Base-by-base conservation (phyloP, 495 filamentous ascomycete species). In the Penicillium angulare region DNA sequence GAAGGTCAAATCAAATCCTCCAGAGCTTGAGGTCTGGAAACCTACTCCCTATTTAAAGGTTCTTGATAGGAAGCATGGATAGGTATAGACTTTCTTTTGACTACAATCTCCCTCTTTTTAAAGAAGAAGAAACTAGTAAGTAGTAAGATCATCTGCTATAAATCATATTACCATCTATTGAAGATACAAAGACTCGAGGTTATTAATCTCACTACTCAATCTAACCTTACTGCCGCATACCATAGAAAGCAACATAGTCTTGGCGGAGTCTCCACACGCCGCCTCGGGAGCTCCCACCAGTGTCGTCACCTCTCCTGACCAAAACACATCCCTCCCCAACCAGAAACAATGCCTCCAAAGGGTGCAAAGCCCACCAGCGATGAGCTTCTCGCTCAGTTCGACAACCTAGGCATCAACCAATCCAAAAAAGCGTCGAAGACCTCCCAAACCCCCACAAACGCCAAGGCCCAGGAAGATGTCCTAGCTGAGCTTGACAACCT, bases 401-500 rank as follows among this genome's bases (percentile, higher is more conserved):
- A 88, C 51, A 80, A 79, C 40, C 80, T 95, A 47, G 83, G 77
- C 49, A 73, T 82, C 61, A 80, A 81, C 35, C 31, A 60, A 10
- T 53, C 52, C 27, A 57, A 61, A 43, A 70, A 57, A 52, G 56
- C 72, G 34, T 57, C 76, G 38, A 81, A 79, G 54, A 45, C 78
- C 26, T 71, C 79, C 50, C 43, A 64, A 26, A 46, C 48, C 12
- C 32, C 54, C 23, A 15, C 57, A 20, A 38, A 74, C 79, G 53
- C 71, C 7, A 63, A 70, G 24, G 75, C 75, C 26, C 71, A 81
- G 44, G 62, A 65, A 36, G 90, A 96, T 59, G 78, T 89, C 46
- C 83, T 98, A 32, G 88, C 89, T 39, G 91, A 97, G 53, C 82
- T 98, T 49, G 88, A 89, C 61, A 84, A 85, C 50, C 83, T 95